Evolutionary conservation across 257 asterid genomes (phyloP).

Genomic region (Dorcoceras hygrometricum): DNA sequence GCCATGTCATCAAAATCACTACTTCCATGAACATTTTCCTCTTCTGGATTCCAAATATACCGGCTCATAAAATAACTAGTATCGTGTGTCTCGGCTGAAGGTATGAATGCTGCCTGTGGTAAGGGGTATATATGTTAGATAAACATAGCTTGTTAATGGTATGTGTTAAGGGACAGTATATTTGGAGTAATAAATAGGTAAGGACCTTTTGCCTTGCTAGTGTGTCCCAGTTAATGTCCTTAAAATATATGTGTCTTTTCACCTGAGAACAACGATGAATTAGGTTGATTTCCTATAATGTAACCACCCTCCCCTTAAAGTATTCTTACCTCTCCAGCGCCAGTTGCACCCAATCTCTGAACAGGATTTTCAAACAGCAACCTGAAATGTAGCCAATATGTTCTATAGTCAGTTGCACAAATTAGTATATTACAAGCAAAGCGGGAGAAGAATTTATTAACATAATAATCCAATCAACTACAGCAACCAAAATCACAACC

Average conservation of each 20-base stretch:
- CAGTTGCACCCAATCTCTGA: slow-evolving; percentile 91
- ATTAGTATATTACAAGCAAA: slow-evolving; percentile 7
- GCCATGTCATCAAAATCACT: slow-evolving; percentile 78
- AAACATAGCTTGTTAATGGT: slow-evolving; percentile 1
- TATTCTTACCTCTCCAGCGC: slow-evolving; percentile 68
- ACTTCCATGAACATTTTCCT: slow-evolving; percentile 61
- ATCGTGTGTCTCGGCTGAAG: slow-evolving; percentile 76
- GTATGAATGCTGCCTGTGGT: slow-evolving; percentile 85
- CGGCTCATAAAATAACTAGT: slow-evolving; percentile 99
- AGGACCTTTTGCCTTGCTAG: slow-evolving; percentile 92
- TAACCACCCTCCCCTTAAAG: slow-evolving; percentile 1
- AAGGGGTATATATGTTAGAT: slow-evolving; percentile 24
- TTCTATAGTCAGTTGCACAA: slow-evolving; percentile 14
- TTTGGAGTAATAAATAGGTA: slow-evolving; percentile 11
- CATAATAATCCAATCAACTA: slow-evolving; percentile 10
- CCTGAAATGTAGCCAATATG: slow-evolving; percentile 41
- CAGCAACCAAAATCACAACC: not conserved
- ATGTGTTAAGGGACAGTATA: slow-evolving; percentile 4
- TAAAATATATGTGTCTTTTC: slow-evolving; percentile 67
- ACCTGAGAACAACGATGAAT: slow-evolving; percentile 49
- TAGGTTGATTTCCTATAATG: slow-evolving; percentile 10
- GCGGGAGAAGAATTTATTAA: not conserved
- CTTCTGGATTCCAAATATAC: slow-evolving; percentile 88
- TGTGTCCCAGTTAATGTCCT: slow-evolving; percentile 81
- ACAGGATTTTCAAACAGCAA: slow-evolving; percentile 80